Conservation (phyloP, 768 basidiomycete species). For the Flagelloscypha sp. region DNA sequence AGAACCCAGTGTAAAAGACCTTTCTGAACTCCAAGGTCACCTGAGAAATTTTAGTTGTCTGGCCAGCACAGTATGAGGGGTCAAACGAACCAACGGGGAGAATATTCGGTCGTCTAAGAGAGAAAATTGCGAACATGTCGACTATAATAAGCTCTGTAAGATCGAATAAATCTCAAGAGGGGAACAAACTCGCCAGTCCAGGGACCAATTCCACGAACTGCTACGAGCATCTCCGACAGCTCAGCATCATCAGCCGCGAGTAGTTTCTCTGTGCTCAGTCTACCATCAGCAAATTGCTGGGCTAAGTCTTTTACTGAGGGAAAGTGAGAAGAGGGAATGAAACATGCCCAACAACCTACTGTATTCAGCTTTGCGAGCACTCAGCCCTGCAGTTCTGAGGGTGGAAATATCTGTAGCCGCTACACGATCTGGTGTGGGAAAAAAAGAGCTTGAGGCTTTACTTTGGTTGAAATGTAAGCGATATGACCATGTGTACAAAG, state of each 20-base stretch:
- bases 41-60: conserved; percentile 23
- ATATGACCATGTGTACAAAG: conserved; percentile 5
- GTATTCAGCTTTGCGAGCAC: conserved; percentile 85
- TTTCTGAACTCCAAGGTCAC: conserved; percentile 80
- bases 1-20: conserved; percentile 65
- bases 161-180: conserved; percentile 1
- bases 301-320: conserved; percentile 69
- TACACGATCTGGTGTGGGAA: conserved; percentile 69
- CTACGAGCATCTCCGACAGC: conserved; percentile 63
- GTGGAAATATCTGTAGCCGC: conserved; percentile 46
- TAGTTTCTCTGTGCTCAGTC: conserved; percentile 67
- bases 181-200: conserved; percentile 47
- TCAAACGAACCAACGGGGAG: conserved; percentile 46
- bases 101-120: conserved; percentile 75
- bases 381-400: conserved; percentile 70
- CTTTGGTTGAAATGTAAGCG: conserved; percentile 6
- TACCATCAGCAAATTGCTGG: conserved; percentile 69
- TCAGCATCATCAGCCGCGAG: conserved; percentile 68
- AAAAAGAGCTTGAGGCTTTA: conserved; percentile 33
- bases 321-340: background rate
- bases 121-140: conserved; percentile 93
- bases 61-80: conserved; percentile 11
- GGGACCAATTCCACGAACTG: conserved; percentile 74
- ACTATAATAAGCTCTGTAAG: conserved; percentile 30
- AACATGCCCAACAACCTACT: conserved; percentile 32